Base-by-base conservation (phyloP, 306 rosid species). In the Benincasa hispida region DNA sequence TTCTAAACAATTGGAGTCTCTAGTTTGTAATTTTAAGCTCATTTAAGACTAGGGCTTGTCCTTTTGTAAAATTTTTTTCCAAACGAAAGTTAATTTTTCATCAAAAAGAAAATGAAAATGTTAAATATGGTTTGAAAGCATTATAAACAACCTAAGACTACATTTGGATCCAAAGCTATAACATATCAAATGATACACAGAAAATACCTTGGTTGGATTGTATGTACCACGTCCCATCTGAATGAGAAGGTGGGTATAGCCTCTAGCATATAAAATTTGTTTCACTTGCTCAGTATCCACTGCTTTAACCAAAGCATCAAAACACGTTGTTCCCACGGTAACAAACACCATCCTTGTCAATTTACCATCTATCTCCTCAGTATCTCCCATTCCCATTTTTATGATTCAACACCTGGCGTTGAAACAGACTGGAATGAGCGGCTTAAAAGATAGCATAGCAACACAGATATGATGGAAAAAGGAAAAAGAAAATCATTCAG, bases 161-260 rank as follows among this genome's bases (percentile, higher is more conserved):
- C 53, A 21, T 5, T 22, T 22, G 56, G 22, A 42, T 4, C 57
- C 32, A 45, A 69, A 13, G 15, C 32, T 13, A 9, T 18, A 17
- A 61, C n/a, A 37, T 37, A 72, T 8, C 6, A 27, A 45, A 47
- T 47, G 75, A 56, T 22, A 17, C 1, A 75, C 9, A 42, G 39
- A 79, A 48, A 42, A 4, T 66, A 94, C 96, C 96, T 84, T 90
- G 18, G 85, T 79, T 8, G 97, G 98, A 70, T 85, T 50, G 53
- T 87, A 90, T 22, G 89, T 81, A 77, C 98, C 93, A 5, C 97
- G 89, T 53, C 96, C 94, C 94, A 90, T 85, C 84, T 88, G 94
- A 79, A 91, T 85, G 77, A 90, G 84, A 79, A 93, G 90, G 77
- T 87, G 84, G 10, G 96, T 86, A 58, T 88, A 90, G 39, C 94